Base-by-base conservation (phyloP, 139 green algal genomes). In the Chlorella sp. region DNA sequence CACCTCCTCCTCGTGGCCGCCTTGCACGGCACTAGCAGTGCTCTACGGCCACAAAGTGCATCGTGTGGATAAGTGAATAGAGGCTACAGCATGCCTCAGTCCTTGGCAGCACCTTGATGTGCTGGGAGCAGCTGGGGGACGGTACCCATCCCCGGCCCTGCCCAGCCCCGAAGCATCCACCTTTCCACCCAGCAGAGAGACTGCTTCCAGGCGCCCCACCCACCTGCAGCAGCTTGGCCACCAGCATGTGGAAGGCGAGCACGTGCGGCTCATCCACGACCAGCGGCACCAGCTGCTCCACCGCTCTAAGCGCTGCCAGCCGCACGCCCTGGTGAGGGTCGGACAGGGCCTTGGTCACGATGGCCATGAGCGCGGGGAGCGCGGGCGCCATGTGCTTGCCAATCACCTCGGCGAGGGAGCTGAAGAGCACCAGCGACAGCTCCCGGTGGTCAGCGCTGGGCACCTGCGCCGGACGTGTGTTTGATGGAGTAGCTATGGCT, bases 341-440 rank as follows among this genome's bases (percentile, higher is more conserved):
- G 24, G 49, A 35, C 30, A 91, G 69, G n/a, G 83, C 83, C 0
- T 68, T 35, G 26, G 67, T 31, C 20, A 90, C 73, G 32, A 91
- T 71, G 31, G 36, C 31, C 27, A 83, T 69, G 34, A 93, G 73
- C 2, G 63, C 26, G 2, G 67, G 27, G 35, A 93, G 65, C 17
- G 65, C 65, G 33, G 65, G 81, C 30, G 70, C 62, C 67, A 89
- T 23, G 27, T 76, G 23, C 33, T 76, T 62, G 3, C 77, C 81
- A 31, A 91, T 81, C 29, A 77, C 81, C 65, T 92, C 87, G 62
- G 84, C 70, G 32, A 94, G 79, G 1, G 80, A 81, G 35, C 55
- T 81, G 65, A 94, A 90, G 62, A 93, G 71, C 33, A 81, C 33
- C 5, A 94, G 73, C 3, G 83, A 86, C 5, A 90, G 66, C 78